Evolutionary conservation across 2,329 filamentous ascomycete genomes (phyloP), one percentile per base, ranked within the genome.

Genomic region (Sphaerulina vaccinii): DNA sequence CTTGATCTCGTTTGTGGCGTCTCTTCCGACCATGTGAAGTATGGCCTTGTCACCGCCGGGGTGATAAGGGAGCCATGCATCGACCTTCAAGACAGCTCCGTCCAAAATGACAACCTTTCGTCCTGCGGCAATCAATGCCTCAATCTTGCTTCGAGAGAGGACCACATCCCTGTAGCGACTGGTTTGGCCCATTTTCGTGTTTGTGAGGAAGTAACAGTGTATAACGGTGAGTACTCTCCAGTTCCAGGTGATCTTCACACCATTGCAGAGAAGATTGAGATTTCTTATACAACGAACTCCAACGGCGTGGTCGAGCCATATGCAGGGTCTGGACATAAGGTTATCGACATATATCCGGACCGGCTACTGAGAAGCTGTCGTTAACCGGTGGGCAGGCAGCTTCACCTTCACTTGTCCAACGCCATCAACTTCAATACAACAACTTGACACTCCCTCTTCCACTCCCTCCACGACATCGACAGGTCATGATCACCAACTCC

Each of bases 31-130:
- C 90, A 96, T 93, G 68, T 99, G 93, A 68, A 83, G 77, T 59
- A 99, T 95, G 49, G 92, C 82, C 72, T 90, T 93, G 64, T 92
- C 85, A 62, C 93, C 93, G 51, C 93, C 93, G 10, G 93, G 93
- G 65, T 97, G 93, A 66, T 88, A 96, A 47, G 83, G 83, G 46
- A 95, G 75, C 89, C 90, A 99, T 33, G 86, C 79, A 70, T 97
- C 92, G 24, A 90, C 84, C 73, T 90, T 96, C 61, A 97, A 72
- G 8, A 96, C 90, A 63, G 84, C 82, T 54, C 83, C 79, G 62
- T 96, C 83, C 54, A 93, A 78, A 47, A 99, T 90, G 56, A 96
- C 80, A 50, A 99, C 81, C 58, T 83, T 82, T 52, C 82, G 81
- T 3, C 90, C 92, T 51, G 88, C 83, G 5, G 91, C 88, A 65